Evolutionary conservation across 768 basidiomycete species (phyloP).

Genomic region (Hypholoma fasciculare): DNA sequence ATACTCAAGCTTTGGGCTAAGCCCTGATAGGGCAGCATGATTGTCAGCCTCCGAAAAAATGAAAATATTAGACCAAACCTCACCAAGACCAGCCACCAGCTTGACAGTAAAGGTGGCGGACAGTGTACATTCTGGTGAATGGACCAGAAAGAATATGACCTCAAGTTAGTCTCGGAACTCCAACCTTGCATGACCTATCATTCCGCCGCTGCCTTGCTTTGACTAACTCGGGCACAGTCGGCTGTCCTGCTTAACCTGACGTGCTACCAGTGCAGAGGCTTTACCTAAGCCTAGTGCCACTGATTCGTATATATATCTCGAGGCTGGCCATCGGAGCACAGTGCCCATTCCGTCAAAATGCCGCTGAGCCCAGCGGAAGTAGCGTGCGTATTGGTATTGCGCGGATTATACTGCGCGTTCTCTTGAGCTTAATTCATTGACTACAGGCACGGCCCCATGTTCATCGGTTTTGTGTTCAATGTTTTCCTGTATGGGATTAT

Average conservation of each 20-base stretch:
- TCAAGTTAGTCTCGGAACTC: neutral
- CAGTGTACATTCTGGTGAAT: no score
- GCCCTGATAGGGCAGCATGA: no score
- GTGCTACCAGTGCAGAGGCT: neutral
- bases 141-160: no score
- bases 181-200: neutral
- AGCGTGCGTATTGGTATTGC: constrained; percentile 24
- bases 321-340: neutral
- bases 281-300: neutral
- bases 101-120: no score
- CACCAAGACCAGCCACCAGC: no score
- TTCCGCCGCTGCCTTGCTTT: neutral
- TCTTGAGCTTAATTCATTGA: neutral
- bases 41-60: no score
- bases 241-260: no score
- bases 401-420: neutral
- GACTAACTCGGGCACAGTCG: neutral
- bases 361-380: constrained; percentile 29
- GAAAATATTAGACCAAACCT: no score
- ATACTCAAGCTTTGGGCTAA: no score
- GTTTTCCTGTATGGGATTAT: constrained; percentile 49
- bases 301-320: neutral
- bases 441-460: constrained; percentile 47
- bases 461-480: constrained; percentile 49
- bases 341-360: neutral